These are phyloP conservation scores for Cercospora sp. DNA, from an alignment of 2,329 filamentous ascomycete genomes.

Conservation along the genomic window DNA sequence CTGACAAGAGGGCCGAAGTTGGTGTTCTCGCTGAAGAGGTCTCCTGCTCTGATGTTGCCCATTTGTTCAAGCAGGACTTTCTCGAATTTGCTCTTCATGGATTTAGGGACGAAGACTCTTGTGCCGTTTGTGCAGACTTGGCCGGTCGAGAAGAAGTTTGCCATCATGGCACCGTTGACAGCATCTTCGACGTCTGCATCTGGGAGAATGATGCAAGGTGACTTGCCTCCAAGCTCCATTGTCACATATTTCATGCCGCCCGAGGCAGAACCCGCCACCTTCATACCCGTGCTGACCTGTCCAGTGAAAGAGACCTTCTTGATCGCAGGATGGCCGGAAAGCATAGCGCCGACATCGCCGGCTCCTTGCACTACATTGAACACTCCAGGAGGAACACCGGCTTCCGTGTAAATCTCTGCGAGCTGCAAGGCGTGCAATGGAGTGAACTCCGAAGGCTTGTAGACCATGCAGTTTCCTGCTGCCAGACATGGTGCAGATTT, in stretches of 20 bases:
- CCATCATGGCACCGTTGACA: slow-evolving; percentile 89
- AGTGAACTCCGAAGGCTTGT: slow-evolving; percentile 86
- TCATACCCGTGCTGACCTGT: slow-evolving; percentile 78
- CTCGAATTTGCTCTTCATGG: slow-evolving; percentile 68
- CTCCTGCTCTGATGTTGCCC: slow-evolving; percentile 66
- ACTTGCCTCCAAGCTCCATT: slow-evolving; percentile 90
- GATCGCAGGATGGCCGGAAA: slow-evolving; percentile 70
- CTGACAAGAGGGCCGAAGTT: slow-evolving; percentile 86
- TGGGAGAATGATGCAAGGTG: slow-evolving; percentile 74
- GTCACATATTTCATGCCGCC: slow-evolving; percentile 85
- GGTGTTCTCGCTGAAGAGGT: slow-evolving; percentile 68
- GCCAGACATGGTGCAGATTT: slow-evolving; percentile 84
- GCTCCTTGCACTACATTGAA: slow-evolving; percentile 86
- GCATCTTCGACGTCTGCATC: slow-evolving; percentile 76
- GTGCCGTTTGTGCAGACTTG: slow-evolving; percentile 95
- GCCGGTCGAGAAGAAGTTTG: slow-evolving; percentile 87
- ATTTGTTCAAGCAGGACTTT: slow-evolving; percentile 68
- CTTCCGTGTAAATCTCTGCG: slow-evolving; percentile 74
- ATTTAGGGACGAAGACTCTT: slow-evolving; percentile 73
- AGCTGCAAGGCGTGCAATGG: slow-evolving; percentile 77
- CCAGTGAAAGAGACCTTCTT: slow-evolving; percentile 90
- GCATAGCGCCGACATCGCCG: slow-evolving; percentile 72
- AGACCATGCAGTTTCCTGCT: slow-evolving; percentile 86
- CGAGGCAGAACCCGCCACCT: slow-evolving; percentile 74
- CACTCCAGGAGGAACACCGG: slow-evolving; percentile 75